phyloP scores from a whole-genome alignment of 2,329 filamentous ascomycete species.

The Penicillium carneum region DNA sequence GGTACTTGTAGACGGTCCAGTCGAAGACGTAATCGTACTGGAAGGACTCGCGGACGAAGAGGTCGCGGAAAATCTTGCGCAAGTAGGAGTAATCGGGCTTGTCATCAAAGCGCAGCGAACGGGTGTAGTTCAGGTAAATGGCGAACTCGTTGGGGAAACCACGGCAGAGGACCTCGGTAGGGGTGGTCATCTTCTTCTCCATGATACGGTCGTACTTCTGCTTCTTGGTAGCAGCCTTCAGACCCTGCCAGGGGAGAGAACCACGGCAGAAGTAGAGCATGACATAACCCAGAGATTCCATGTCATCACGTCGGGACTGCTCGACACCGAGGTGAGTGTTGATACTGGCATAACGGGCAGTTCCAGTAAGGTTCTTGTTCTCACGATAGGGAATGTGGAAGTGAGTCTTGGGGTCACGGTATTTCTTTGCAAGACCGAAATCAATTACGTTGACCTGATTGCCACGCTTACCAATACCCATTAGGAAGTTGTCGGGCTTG shows the following conservation, averaged over 20 bases:
- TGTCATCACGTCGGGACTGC: constrained; percentile 98
- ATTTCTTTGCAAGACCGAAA: constrained; percentile 99
- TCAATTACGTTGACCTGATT: constrained; percentile 99
- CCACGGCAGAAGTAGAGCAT: constrained; percentile 99
- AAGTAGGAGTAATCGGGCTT: constrained; percentile 99
- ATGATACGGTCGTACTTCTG: constrained; percentile 99
- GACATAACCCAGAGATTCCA: constrained; percentile 98
- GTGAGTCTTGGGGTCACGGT: constrained; percentile 98
- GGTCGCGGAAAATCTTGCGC: constrained; percentile 99
- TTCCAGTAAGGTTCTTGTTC: constrained; percentile 99
- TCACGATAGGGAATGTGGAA: constrained; percentile 99
- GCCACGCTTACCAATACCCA: constrained; percentile 98
- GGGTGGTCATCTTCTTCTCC: constrained; percentile 99
- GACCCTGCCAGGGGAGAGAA: constrained; percentile 96
- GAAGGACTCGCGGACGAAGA: constrained; percentile 98
- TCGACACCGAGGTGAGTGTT: constrained; percentile 98
- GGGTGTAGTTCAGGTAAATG: constrained; percentile 99
- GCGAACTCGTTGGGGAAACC: constrained; percentile 99
- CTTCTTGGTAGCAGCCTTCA: constrained; percentile 99
- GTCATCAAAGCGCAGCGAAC: constrained; percentile 97
- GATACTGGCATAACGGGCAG: constrained; percentile 96
- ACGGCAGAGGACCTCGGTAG: constrained; percentile 96
- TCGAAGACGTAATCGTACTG: constrained; percentile 99
- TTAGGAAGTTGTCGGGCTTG: constrained; percentile 99
- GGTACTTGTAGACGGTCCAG: constrained; percentile 99